Base-by-base conservation (phyloP, 2,329 filamentous ascomycete genomes). In the Fusarium sp. region DNA sequence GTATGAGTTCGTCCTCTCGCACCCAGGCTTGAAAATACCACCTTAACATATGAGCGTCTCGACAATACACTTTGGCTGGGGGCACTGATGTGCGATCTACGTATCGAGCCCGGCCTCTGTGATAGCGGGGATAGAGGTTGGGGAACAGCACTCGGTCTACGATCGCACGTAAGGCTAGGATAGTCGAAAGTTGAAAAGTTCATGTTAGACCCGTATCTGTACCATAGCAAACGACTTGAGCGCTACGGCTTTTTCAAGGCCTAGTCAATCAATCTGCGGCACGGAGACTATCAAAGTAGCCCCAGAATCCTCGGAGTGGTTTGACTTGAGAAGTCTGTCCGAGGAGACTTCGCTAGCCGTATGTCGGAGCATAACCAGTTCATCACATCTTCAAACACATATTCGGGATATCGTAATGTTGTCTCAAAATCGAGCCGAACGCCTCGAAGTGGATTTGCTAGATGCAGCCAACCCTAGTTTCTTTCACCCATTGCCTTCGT, bases 141-240 rank as follows among this genome's bases (percentile, higher is more conserved):
- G 15, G 15, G 20, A 17, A 66, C 30, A 35, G 42, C 54, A 53
- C 55, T 36, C 14, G 20, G 57, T 24, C 28, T 65, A 70, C 36
- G 56, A 51, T 58, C 57, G 44, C 56, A 64, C 36, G 32, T 2
- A 38, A 45, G 38, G 22, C 18, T 9, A 60, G 24, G 18, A 47
- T 44, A 41, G 32, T 73, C 65, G 70, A 58, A 58, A 51, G 58
- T 55, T 74, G 28, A 72, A 71, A 64, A 57, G 35, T 60, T 65
- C 65, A 85, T 91, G 87, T 91, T 77, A 85, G 88, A 85, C 89
- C 88, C 87, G 89, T 90, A 91, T 91, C 89, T 91, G 89, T 91
- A 89, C 89, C 85, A 85, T 88, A 84, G 83, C 84, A 85, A 83
- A 82, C 77, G 77, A 80, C 88, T 90, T 82, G 81, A 83, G 80